Base-by-base conservation (phyloP, 495 filamentous ascomycete species). In the Apodospora peruviana region DNA sequence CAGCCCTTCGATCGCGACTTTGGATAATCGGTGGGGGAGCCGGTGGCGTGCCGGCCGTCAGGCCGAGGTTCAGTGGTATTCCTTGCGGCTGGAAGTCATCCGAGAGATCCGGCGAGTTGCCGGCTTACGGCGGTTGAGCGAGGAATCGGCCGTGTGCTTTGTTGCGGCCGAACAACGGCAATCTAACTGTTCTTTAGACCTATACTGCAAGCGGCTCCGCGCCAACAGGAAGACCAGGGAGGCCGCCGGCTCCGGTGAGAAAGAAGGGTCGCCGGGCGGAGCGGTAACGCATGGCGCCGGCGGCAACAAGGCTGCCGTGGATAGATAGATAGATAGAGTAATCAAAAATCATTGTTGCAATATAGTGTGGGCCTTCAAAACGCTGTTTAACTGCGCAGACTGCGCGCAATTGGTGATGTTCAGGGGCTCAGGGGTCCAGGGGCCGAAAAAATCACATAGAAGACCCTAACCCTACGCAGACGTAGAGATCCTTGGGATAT, bases 61-160 rank as follows among this genome's bases (percentile, higher is more conserved):
- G 24, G 14, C 17, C 25, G 35, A 48, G 36, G 3, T 48, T 12
- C 19, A 48, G 35, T 48, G 35, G 35, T 48, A 48, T 19, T 48
- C 35, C n/a, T 22, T 39, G 20, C 35, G 35, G 22, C 35, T 39
- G 10, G 35, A 48, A 20, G 21, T 40, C 14, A 48, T 48, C 18
- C 17, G n/a, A 19, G 35, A 48, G 21, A 40, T 48, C 35, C 17
- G 35, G 17, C 32, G 35, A 14, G 21, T 48, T 39, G 29, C 45
- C 8, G 17, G n/a, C 11, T 4, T 17, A 14, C 22, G 19, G 16
- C 39, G 32, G 4, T 25, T 5, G 24, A 20, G 8, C 29, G 25
- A 37, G 18, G 35, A 40, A 18, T 19, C 35, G 19, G 29, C 35
- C 11, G 22, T 48, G 29, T 8, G 8, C 19, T 14, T 42, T 19